Evolutionary conservation across 2,329 filamentous ascomycete species (phyloP), one percentile per base, ranked within the genome.

Genomic region (Cladosporium sp.): DNA sequence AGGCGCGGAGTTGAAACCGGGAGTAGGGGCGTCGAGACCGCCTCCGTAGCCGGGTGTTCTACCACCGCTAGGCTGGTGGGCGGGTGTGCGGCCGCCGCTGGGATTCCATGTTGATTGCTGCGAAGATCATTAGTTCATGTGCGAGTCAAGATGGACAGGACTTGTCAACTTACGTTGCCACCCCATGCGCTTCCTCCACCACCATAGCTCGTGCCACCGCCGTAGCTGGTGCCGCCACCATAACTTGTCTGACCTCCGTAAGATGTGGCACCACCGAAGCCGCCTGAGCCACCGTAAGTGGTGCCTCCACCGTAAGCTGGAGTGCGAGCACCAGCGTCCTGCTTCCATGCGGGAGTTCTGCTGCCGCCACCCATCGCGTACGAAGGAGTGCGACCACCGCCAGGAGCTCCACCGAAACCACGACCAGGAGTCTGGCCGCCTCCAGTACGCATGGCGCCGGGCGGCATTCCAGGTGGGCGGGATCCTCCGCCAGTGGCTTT

Each of bases 41-140:
- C 73, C 74, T 26, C 67, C 60, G 74, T 91, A 93, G 1, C 87
- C 89, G 3, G 93, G 93, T 0, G 92, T 96, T 77, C 93, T 89
- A n/a, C 87, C 89, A 8, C 89, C 89, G 26, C 32, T 56, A 64
- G 77, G 34, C 69, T 77, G 51, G 85, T 83, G 63, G 84, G 86
- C 91, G 1, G 92, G 90, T 39, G 78, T 79, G 39, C 76, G 73
- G 49, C 71, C 71, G 30, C 72, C 72, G 32, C 60, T 76, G 43
- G 77, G 71, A 66, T 76, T 76, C 76, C 76, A 79, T 2, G 76
- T 75, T 11, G 75, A 75, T 67, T 72, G 71, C 73, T 77, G 69
- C 49, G 6, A 59, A 13, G 13, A 43, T 51, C 34, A 32, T 64
- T 56, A 70, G 68, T 66, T 34, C n/a, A 18, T 57, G 30, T 39